Conservation (phyloP, 495 filamentous ascomycete genomes). For the Aspergillus asperescens region DNA sequence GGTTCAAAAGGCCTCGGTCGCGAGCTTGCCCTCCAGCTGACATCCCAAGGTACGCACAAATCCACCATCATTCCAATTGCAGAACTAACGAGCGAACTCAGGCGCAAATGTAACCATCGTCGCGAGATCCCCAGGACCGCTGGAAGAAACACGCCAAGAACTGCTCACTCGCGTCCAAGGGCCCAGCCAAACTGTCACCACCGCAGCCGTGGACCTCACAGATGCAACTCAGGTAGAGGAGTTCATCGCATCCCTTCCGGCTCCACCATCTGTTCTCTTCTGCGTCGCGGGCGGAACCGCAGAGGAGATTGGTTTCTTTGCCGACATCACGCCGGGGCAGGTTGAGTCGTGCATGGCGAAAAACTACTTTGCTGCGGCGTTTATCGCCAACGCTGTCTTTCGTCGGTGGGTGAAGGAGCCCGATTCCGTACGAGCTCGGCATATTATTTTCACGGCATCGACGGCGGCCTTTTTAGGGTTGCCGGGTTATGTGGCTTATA, state of each 20-base stretch:
- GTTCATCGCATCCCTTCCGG: conserved; percentile 15
- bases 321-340: conserved; percentile 23
- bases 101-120: conserved; percentile 5
- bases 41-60: background rate
- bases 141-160: background rate
- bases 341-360: conserved; percentile 29
- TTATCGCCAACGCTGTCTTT: conserved; percentile 25
- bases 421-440: conserved; percentile 9
- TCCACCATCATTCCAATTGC: background rate
- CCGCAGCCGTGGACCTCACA: conserved; percentile 15
- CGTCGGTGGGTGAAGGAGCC: conserved; percentile 20
- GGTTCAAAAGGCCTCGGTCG: conserved; percentile 10
- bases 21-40: background rate
- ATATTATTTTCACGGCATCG: conserved; percentile 33
- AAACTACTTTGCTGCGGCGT: conserved; percentile 32
- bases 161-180: background rate
- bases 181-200: conserved; percentile 12
- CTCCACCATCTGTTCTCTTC: conserved; percentile 21
- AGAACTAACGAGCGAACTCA: background rate
- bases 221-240: conserved; percentile 3
- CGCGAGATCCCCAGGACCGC: background rate
- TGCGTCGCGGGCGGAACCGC: conserved; percentile 34
- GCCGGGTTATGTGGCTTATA: conserved; percentile 38
- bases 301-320: conserved; percentile 31
- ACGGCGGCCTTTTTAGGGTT: conserved; percentile 31